Conservation (phyloP, 1,139 yeast genomes). For the Fermentozyma sake region DNA sequence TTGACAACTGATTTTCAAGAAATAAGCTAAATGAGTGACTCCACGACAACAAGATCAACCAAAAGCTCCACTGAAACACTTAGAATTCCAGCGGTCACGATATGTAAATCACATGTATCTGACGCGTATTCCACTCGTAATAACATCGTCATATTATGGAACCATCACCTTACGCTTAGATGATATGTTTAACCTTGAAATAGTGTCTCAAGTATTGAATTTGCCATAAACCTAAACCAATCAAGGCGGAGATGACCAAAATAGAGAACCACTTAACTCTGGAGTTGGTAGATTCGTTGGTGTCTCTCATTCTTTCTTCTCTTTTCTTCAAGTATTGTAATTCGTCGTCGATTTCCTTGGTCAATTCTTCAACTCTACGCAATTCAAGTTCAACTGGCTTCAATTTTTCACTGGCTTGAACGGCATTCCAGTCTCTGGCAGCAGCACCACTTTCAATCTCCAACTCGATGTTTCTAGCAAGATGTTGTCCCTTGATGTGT, state of each 20-base stretch:
- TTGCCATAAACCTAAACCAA: constrained; percentile 89
- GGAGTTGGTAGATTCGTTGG: constrained; percentile 89
- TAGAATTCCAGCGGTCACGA: too few species aligned
- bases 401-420: constrained; percentile 88
- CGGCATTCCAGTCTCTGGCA: constrained; percentile 96
- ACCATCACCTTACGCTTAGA: too few species aligned
- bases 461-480: constrained; percentile 68
- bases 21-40: too few species aligned
- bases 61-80: too few species aligned
- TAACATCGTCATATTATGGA: too few species aligned
- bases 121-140: too few species aligned
- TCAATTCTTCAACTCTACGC: constrained; percentile 76
- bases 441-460: constrained; percentile 95
- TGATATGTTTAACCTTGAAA: constrained; percentile 91
- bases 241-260: constrained; percentile 59
- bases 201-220: constrained; percentile 85
- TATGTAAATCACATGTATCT: too few species aligned
- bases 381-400: constrained; percentile 90
- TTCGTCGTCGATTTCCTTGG: constrained; percentile 74
- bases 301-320: constrained; percentile 91
- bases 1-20: too few species aligned
- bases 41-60: too few species aligned
- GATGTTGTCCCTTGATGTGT: constrained; percentile 17
- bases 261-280: constrained; percentile 84
- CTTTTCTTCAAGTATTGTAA: constrained; percentile 78